Percentiles rank a stretch among this genome's conserved stretches.
Evolutionary conservation across 2,329 filamentous ascomycete genomes (phyloP).

Genomic region (Epichloe gansuensis): DNA sequence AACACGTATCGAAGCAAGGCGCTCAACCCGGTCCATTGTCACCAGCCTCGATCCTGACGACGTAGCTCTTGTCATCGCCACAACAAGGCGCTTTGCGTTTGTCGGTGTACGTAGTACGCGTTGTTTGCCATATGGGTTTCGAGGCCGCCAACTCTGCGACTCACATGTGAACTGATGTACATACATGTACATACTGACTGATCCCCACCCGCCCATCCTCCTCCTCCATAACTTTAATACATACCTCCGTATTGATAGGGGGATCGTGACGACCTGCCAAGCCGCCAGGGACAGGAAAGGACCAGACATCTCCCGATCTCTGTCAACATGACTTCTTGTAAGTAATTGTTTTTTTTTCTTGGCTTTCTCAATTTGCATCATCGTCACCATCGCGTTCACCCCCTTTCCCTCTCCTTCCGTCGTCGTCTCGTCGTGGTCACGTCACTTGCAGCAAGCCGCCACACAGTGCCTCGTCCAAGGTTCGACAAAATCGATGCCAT

Average conservation of each 20-base stretch:
- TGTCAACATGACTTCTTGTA: constrained; percentile 3
- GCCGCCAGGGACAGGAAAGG: neutral
- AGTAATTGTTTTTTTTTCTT: neutral
- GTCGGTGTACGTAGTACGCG: no score
- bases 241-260: neutral
- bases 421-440: neutral
- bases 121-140: neutral
- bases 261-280: neutral
- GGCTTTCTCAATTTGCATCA: neutral
- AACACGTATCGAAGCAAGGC: no score
- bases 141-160: neutral
- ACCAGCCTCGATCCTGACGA: no score
- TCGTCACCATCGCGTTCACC: neutral
- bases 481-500: neutral
- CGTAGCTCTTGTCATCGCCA: no score
- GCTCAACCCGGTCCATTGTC: no score
- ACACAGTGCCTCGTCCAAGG: neutral
- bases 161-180: neutral
- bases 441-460: neutral
- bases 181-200: neutral
- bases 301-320: neutral
- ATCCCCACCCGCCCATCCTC: neutral
- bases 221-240: neutral
- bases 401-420: neutral
- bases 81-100: no score